Evolutionary conservation across 805 yeast genomes (phyloP), one percentile per base, ranked within the genome.

Genomic region (Kazachstania viticola): DNA sequence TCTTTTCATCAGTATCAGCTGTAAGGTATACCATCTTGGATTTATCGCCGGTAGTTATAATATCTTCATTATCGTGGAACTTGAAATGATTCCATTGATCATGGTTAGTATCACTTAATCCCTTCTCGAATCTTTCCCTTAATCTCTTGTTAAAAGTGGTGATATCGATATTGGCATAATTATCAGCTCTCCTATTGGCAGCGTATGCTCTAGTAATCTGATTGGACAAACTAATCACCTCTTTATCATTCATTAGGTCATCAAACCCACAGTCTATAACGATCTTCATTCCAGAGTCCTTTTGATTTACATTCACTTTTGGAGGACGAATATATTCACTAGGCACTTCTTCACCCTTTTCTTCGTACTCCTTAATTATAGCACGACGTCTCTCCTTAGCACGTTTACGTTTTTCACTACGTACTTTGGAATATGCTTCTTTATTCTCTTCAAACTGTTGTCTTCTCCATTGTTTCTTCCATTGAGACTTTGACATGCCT

Each of bases 221-320:
- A 31, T 75, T 69, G 5, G 84, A 71, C 48, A 88, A 56, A 14
- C 94, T 81, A 2, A 70, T 69, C 14, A 64, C 56, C 44, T 75
- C 80, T 38, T 76, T 77, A 14, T 75, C 81, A 23, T 68, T 71
- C 98, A 91, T 91, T 46, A 80, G 49, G 28, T 81, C 91, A 49
- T 91, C 97, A 54, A 88, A 88, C 12, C 70, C 80, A 58, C 98
- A 88, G 56, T 88, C 98, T 40, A 87, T 49, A n/a, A 87, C 60
- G 17, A 87, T 63, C 5, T 53, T 59, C 6, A 74, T 65, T 0
- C 69, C 73, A 2, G 74, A 62, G 9, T 56, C 56, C 2, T 40
- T 44, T 47, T 77, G 85, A 11, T 62, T 58, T 15, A 58, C 42
- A 32, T 59, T 59, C 4, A 44, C 42, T 32, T 43, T 47, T n/a